Conservation (phyloP, 495 filamentous ascomycete genomes). For the Rostrohypoxylon terebratum region DNA sequence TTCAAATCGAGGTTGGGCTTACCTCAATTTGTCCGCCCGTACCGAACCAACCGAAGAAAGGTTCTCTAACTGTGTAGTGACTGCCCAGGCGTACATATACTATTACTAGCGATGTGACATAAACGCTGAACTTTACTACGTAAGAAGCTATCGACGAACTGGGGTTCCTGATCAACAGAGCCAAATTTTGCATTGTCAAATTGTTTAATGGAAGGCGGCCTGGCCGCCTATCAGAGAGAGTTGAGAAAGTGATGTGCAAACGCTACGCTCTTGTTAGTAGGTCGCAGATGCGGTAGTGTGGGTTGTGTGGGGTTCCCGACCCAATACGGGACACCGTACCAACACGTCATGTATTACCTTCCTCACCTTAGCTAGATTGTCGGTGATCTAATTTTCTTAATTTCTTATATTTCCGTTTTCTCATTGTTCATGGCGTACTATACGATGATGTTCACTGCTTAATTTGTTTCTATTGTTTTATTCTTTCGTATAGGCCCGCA, state of each 20-base stretch:
- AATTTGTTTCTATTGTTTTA: background rate
- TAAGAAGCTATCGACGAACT: conserved; percentile 1
- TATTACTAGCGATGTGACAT: conserved; percentile 12
- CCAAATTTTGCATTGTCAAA: conserved; percentile 13
- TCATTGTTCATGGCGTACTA: background rate
- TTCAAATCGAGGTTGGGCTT: conserved; percentile 5
- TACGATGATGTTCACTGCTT: conserved; percentile 9
- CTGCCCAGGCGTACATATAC: too few species aligned
- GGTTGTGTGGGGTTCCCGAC: conserved; percentile 35
- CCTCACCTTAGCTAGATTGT: conserved; percentile 4
- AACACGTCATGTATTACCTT: conserved; percentile 30
- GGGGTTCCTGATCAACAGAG: conserved; percentile 17
- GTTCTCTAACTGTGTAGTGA: background rate
- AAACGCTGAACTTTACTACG: conserved; percentile 16
- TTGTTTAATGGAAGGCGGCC: conserved; percentile 15
- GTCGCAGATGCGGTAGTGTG: conserved; percentile 31
- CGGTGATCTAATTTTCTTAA: conserved; percentile 2
- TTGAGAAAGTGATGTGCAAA: conserved; percentile 36
- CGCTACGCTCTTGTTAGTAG: conserved; percentile 15
- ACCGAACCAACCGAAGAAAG: conserved; percentile 4
- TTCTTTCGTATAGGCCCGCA: background rate
- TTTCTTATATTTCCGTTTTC: conserved; percentile 6
- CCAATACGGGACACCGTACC: conserved; percentile 7
- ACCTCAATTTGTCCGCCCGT: too few species aligned
- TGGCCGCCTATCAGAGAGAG: conserved; percentile 32